Percentiles rank a stretch among this genome's conserved stretches.
These are phyloP conservation scores for Eucalyptus marginata DNA, from an alignment of 345 rosid genomes.

Conservation along the genomic window DNA sequence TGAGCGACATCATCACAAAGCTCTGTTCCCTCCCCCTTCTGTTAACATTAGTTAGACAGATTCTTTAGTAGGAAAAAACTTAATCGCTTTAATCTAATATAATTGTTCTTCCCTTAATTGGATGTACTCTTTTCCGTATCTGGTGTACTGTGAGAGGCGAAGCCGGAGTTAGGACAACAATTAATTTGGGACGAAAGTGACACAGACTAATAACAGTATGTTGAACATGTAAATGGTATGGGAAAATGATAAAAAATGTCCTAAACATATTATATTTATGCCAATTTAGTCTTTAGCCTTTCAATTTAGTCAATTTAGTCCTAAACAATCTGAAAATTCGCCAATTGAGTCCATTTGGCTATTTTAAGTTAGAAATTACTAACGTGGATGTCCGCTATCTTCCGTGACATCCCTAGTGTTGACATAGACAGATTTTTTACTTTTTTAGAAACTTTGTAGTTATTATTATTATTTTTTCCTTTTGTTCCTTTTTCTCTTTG, in stretches of 20 bases:
- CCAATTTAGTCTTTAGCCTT: accelerated
- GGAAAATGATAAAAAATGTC: not conserved
- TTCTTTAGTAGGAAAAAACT: not conserved
- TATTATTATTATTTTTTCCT: not conserved
- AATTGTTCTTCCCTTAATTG: not conserved
- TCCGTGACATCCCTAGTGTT: accelerated
- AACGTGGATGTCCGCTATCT: accelerated
- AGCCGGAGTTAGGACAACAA: not conserved
- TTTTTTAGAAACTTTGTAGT: accelerated
- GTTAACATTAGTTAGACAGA: not conserved
- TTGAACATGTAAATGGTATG: not conserved
- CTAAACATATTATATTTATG: too few species aligned
- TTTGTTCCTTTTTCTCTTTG: not conserved
- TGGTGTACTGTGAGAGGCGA: not conserved
- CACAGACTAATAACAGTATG: not conserved
- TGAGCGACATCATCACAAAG: not conserved
- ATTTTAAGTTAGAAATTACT: accelerated
- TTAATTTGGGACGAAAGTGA: not conserved
- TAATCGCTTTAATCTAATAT: too few species aligned
- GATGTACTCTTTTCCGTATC: too few species aligned
- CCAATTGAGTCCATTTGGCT: accelerated
- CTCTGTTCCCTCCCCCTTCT: not conserved
- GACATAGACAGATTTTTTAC: accelerated
- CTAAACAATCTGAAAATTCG: not conserved
- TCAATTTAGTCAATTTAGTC: too few species aligned